These are phyloP conservation scores for Pueraria montana DNA, from an alignment of 306 rosid species.

Conservation along the genomic window DNA sequence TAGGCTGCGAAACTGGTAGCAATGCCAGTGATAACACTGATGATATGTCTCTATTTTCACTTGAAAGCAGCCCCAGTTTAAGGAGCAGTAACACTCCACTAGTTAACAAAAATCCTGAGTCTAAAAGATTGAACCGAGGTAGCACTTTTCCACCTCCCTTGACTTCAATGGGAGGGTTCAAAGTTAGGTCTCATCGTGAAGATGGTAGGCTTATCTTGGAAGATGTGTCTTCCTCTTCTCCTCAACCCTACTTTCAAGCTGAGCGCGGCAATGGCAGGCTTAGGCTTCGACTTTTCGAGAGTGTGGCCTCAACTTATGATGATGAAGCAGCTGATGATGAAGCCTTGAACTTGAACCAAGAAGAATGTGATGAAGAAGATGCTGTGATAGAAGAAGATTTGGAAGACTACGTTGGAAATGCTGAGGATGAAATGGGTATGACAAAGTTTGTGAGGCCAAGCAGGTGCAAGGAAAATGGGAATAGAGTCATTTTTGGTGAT, in stretches of 20 bases:
- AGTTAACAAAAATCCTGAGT: neutral
- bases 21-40: slow-evolving; percentile 44
- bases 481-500: slow-evolving; percentile 63
- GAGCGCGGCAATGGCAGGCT: slow-evolving; percentile 79
- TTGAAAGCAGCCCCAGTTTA: slow-evolving; percentile 3
- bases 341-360: slow-evolving; percentile 12
- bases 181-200: slow-evolving; percentile 73
- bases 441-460: slow-evolving; percentile 57
- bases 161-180: slow-evolving; percentile 59
- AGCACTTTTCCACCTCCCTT: slow-evolving; percentile 77
- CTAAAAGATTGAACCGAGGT: slow-evolving; percentile 44
- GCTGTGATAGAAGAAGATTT: slow-evolving; percentile 51
- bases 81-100: neutral
- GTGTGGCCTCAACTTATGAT: neutral
- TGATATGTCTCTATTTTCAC: slow-evolving; percentile 51
- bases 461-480: slow-evolving; percentile 76
- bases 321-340: slow-evolving; percentile 16
- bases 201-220: slow-evolving; percentile 78
- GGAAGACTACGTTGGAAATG: slow-evolving; percentile 53
- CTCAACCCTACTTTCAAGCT: slow-evolving; percentile 55
- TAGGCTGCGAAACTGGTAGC: slow-evolving; percentile 80
- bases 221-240: slow-evolving; percentile 54
- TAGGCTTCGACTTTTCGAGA: slow-evolving; percentile 54
- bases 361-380: slow-evolving; percentile 5
- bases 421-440: slow-evolving; percentile 55